Percentiles rank a stretch among this genome's conserved stretches.
phyloP scores from a whole-genome alignment of 345 rosid genomes.

The Gossypium arboreum region DNA sequence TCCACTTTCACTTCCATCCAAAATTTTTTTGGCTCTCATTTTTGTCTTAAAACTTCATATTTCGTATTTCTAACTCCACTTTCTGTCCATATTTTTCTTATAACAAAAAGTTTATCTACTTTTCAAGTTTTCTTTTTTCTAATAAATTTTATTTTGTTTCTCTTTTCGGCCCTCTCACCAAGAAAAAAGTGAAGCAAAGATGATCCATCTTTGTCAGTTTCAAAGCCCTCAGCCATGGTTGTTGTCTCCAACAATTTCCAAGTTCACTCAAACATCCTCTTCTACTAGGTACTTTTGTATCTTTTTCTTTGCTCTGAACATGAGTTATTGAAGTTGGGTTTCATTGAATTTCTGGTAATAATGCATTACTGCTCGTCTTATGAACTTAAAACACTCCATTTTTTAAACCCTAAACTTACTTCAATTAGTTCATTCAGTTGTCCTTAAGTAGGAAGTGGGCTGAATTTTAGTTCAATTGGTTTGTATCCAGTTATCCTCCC shows the following conservation, averaged over 20 bases:
- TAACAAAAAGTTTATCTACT: neutral
- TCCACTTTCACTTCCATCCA: too few relatives aligned
- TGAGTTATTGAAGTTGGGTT: neutral
- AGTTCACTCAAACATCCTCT: conserved; percentile 11
- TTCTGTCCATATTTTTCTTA: too few relatives aligned
- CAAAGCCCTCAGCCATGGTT: conserved; percentile 41
- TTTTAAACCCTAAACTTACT: neutral
- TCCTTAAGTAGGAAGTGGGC: too few relatives aligned
- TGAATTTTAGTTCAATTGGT: neutral
- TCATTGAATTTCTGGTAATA: neutral
- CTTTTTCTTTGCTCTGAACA: neutral
- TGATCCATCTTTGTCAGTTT: conserved; percentile 35
- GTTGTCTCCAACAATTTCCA: conserved; percentile 22
- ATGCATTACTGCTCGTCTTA: neutral
- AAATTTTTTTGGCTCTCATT: too few relatives aligned
- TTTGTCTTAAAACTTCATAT: too few relatives aligned
- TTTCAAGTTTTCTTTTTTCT: neutral
- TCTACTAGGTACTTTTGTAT: conserved; percentile 30
- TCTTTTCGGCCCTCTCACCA: neutral
- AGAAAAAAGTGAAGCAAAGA: conserved; percentile 11
- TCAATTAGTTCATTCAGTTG: neutral
- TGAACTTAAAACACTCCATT: neutral
- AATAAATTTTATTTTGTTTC: neutral
- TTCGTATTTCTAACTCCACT: too few relatives aligned
- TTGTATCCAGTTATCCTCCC: neutral